phyloP scores from a whole-genome alignment of 331 rosid species.

The Dryas integrifolia region DNA sequence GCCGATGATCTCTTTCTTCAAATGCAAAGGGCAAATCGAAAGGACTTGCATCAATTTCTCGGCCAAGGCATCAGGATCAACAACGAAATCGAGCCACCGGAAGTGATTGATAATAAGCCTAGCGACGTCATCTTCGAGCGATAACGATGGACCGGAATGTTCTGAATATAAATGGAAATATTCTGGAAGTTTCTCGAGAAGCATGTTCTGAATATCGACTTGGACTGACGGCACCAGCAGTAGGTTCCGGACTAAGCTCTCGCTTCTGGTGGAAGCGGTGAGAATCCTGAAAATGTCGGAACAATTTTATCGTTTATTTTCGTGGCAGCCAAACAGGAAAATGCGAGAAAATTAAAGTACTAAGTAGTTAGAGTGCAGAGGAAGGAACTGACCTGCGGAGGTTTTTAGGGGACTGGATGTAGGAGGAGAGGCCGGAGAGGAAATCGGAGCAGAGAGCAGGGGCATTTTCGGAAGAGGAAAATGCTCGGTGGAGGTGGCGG shows the following conservation, averaged over 20 bases:
- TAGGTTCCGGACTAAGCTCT: slow-evolving; percentile 35
- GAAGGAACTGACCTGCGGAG: slow-evolving; percentile 33
- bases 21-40: slow-evolving; percentile 34
- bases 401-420: slow-evolving; percentile 20
- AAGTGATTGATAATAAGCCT: slow-evolving; percentile 41
- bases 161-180: slow-evolving; percentile 24
- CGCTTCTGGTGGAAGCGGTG: slow-evolving; percentile 23
- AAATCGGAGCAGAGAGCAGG: slow-evolving; percentile 32
- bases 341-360: neutral
- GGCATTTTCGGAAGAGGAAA: slow-evolving; percentile 32
- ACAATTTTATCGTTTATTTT: neutral
- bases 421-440: slow-evolving; percentile 35
- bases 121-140: slow-evolving; percentile 38
- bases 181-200: slow-evolving; percentile 45
- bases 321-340: slow-evolving; percentile 10
- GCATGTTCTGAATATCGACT: slow-evolving; percentile 32
- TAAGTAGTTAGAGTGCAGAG: neutral
- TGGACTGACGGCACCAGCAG: slow-evolving; percentile 37
- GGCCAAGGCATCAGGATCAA: slow-evolving; percentile 33
- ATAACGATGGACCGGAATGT: slow-evolving; percentile 18
- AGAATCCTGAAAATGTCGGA: slow-evolving; percentile 28
- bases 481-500: slow-evolving; percentile 34
- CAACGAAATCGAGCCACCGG: slow-evolving; percentile 44
- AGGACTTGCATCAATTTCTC: slow-evolving; percentile 40
- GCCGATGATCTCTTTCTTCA: slow-evolving; percentile 44